Evolutionary conservation across 1,284 basidiomycete species (phyloP).

Genomic region (Apiotrichum domesticum): DNA sequence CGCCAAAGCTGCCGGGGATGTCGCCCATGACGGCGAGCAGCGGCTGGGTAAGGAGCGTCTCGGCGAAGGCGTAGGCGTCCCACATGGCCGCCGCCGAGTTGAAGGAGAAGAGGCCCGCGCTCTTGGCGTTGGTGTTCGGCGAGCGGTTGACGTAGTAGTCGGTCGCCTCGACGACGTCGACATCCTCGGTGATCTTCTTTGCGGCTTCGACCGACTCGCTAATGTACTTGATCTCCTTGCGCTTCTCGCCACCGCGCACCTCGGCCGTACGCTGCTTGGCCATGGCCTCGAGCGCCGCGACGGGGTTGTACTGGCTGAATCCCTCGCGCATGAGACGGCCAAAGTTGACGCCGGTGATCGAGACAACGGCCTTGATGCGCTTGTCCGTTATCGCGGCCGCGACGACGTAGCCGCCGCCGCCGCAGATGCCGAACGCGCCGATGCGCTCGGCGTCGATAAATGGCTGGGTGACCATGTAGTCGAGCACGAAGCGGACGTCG

Average conservation of each 20-base stretch:
- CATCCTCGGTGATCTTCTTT: not conserved
- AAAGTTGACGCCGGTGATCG: slow-evolving; percentile 8
- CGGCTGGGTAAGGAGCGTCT: slow-evolving; percentile 6
- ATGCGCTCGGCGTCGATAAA: slow-evolving; percentile 9
- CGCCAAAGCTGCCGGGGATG: slow-evolving; percentile 2
- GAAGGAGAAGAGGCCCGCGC: not conserved
- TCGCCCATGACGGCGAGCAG: slow-evolving; percentile 1
- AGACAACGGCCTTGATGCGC: slow-evolving; percentile 7
- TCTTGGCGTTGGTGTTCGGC: not conserved
- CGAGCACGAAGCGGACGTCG: slow-evolving; percentile 7
- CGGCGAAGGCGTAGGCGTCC: slow-evolving; percentile 4
- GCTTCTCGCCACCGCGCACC: slow-evolving; percentile 4
- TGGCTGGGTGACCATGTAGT: slow-evolving; percentile 7
- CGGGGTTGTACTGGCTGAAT: not conserved
- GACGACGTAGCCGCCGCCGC: slow-evolving; percentile 5
- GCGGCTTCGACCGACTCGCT: not conserved
- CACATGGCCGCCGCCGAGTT: not conserved
- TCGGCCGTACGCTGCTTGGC: slow-evolving; percentile 3
- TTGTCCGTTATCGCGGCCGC: slow-evolving; percentile 7
- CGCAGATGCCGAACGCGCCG: slow-evolving; percentile 8
- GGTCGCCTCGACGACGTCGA: slow-evolving; percentile 2
- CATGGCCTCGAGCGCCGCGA: not conserved
- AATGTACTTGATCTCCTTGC: not conserved
- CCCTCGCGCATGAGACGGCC: slow-evolving; percentile 6
- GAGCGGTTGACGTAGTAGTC: slow-evolving; percentile 4